Evolutionary conservation across 257 asterid genomes (phyloP).

Genomic region (Solanum chmielewskii): DNA sequence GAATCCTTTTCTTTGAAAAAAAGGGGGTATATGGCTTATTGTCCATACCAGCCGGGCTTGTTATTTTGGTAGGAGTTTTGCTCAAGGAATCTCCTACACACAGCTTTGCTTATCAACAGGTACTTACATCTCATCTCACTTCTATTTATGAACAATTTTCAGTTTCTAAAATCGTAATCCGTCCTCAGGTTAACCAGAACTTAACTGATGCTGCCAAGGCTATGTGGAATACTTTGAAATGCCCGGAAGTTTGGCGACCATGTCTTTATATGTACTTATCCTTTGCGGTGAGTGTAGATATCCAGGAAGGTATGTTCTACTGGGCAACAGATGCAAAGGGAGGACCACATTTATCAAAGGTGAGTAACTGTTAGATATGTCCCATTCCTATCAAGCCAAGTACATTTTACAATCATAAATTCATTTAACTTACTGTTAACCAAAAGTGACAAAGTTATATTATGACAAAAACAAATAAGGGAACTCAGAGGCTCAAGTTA

Average conservation of each 20-base stretch:
- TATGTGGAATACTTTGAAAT: constrained; percentile 76
- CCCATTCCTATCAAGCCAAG: background rate
- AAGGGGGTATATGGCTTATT: constrained; percentile 92
- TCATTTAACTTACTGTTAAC: background rate
- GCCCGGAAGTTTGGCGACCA: constrained; percentile 85
- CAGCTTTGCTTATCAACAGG: constrained; percentile 51
- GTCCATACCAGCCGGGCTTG: constrained; percentile 70
- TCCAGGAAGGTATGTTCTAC: constrained; percentile 86
- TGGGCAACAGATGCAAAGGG: constrained; percentile 74
- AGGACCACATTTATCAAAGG: constrained; percentile 85
- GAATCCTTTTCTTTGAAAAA: background rate
- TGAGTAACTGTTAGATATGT: background rate
- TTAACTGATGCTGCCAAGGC: constrained; percentile 63
- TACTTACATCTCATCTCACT: constrained; percentile 7
- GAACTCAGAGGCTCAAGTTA: background rate
- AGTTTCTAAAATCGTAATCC: constrained; percentile 9
- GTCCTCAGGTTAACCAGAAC: constrained; percentile 59
- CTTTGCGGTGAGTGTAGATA: constrained; percentile 51
- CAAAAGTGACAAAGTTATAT: background rate
- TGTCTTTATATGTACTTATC: constrained; percentile 86
- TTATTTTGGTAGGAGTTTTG: constrained; percentile 58
- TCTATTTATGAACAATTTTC: background rate
- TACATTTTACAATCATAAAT: background rate
- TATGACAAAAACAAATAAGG: background rate
- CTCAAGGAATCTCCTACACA: constrained; percentile 53